Conservation (phyloP, 805 yeast genomes). For the Cyberlindnera euphorbiiphila region DNA sequence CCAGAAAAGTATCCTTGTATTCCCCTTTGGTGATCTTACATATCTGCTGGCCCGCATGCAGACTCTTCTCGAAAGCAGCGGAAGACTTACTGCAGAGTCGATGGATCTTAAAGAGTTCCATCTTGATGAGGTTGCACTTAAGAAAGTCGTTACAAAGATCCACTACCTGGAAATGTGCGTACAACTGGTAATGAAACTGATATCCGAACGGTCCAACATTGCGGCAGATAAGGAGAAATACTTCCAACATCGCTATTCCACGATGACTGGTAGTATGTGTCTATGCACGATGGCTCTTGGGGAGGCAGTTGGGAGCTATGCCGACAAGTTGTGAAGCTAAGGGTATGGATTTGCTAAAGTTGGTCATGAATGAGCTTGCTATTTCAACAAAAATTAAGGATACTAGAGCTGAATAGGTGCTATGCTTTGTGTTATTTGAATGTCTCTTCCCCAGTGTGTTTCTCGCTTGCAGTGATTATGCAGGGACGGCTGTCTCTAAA, state of each 20-base stretch:
- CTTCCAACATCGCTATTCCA: conserved; percentile 3
- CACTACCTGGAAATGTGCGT: conserved; percentile 2
- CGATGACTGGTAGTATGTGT: conserved; percentile 5
- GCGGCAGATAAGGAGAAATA: background rate
- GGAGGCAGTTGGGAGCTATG: conserved; percentile 6
- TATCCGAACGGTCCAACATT: background rate
- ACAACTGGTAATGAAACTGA: background rate
- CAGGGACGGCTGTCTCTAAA: no score
- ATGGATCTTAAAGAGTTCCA: conserved; percentile 4
- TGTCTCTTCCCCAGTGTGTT: no score
- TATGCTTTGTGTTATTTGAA: background rate
- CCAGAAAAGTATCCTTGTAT: background rate
- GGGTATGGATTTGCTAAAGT: no score
- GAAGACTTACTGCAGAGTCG: conserved; percentile 4
- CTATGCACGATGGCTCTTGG: conserved; percentile 5
- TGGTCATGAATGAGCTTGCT: no score
- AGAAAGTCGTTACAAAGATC: background rate
- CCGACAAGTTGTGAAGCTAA: conserved; percentile 3
- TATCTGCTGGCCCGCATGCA: background rate
- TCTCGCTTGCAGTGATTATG: no score
- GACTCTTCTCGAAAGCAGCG: background rate
- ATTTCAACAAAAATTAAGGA: no score
- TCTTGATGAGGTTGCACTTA: conserved; percentile 2
- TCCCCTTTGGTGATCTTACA: background rate
- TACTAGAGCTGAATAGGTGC: no score